Conservation (phyloP, 768 basidiomycete species). For the Termitomyces sp. region DNA sequence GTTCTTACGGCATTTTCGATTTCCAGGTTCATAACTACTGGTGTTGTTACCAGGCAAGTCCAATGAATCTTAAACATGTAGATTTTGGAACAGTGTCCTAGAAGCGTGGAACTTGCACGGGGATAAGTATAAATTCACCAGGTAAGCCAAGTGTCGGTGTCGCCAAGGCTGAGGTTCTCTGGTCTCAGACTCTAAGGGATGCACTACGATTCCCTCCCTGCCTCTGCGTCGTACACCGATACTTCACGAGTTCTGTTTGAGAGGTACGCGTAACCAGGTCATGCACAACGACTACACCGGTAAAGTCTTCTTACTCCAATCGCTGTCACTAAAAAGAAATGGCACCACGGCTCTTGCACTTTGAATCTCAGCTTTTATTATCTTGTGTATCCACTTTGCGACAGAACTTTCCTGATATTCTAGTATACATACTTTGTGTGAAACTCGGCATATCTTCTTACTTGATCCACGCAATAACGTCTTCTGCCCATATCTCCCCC, state of each 20-base stretch:
- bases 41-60: neutral
- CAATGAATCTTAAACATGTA: neutral
- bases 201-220: neutral
- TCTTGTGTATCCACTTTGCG: neutral
- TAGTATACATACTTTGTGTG: neutral
- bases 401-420: neutral
- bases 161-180: neutral
- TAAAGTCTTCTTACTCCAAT: neutral
- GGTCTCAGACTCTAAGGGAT: no score
- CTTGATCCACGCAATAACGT: constrained; percentile 35
- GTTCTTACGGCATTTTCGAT: neutral
- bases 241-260: neutral
- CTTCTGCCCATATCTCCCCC: constrained; percentile 59
- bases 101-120: neutral
- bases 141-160: neutral
- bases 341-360: neutral
- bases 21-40: neutral
- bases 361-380: neutral
- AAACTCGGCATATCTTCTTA: neutral
- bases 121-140: neutral
- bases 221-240: neutral
- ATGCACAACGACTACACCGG: neutral
- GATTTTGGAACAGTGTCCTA: neutral
- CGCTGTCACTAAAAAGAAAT: neutral
- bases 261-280: neutral